Evolutionary conservation across 305 asterid genomes (phyloP).

Genomic region (Fraxinus greggii): DNA sequence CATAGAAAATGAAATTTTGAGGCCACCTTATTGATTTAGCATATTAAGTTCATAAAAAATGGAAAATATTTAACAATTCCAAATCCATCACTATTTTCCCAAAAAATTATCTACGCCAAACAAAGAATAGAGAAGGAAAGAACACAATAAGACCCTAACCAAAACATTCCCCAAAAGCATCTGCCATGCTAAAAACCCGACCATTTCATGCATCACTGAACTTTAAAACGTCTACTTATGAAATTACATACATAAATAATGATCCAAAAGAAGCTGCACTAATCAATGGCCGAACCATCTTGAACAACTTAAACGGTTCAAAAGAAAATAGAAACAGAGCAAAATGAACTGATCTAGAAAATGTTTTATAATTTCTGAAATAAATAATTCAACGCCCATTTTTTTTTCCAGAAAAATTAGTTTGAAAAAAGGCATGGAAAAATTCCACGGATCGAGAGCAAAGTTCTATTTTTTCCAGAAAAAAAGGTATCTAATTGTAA

Average conservation of each 20-base stretch:
- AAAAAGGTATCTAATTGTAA: not conserved
- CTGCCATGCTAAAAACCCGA: constrained; percentile 2
- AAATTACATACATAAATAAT: constrained; percentile 26
- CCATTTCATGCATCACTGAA: constrained; percentile 16
- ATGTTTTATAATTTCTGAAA: constrained; percentile 21
- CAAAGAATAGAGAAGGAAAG: not conserved
- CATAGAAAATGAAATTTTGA: not conserved
- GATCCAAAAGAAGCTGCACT: constrained; percentile 20
- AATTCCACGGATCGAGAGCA: constrained; percentile 40
- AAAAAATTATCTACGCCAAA: not conserved
- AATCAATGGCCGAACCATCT: not conserved
- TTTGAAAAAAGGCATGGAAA: constrained; percentile 18
- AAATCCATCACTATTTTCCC: constrained; percentile 13
- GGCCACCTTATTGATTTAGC: not conserved
- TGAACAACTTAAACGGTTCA: not conserved
- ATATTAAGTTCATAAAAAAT: not conserved
- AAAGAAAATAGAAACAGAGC: not conserved
- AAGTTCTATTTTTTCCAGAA: constrained; percentile 10
- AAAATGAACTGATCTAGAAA: constrained; percentile 29
- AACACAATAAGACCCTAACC: constrained; percentile 6
- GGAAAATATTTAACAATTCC: not conserved
- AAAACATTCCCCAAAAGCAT: constrained; percentile 11
- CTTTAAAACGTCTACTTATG: not conserved
- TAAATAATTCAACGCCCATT: not conserved
- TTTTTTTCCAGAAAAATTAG: not conserved